Conservation (phyloP, 208 protist genomes). For the Trypanosoma boissoni region DNA sequence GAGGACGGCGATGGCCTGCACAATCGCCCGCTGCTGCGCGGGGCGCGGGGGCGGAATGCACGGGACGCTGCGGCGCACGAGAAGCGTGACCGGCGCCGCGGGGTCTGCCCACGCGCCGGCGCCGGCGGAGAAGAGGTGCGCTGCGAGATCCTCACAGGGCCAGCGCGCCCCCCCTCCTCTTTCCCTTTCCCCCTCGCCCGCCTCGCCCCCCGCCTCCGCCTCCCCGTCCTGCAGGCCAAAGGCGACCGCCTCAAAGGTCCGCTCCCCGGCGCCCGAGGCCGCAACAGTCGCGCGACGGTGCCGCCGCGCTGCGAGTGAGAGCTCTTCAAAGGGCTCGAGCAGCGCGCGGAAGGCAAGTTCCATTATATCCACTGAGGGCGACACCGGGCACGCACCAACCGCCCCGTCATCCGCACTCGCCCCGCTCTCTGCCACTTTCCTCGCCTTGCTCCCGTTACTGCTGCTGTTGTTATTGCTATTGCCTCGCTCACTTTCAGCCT, state of each 20-base stretch:
- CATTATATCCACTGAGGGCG: slow-evolving; percentile 14
- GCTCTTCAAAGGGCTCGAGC: slow-evolving; percentile 20
- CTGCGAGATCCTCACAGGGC: slow-evolving; percentile 22
- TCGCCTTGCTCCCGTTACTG: background rate
- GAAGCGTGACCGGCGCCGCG: slow-evolving; percentile 18
- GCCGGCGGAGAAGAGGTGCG: slow-evolving; percentile 20
- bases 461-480: slow-evolving; percentile 1
- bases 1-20: slow-evolving; percentile 24
- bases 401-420: background rate
- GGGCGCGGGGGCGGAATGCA: slow-evolving; percentile 16
- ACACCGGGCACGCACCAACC: background rate
- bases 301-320: slow-evolving; percentile 6
- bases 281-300: slow-evolving; percentile 1
- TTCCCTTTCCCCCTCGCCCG: too few species aligned
- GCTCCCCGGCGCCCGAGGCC: background rate
- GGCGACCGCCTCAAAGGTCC: slow-evolving; percentile 6
- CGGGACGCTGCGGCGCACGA: slow-evolving; percentile 26
- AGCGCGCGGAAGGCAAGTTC: slow-evolving; percentile 11
- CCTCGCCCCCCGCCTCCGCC: background rate
- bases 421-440: background rate
- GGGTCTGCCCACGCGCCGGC: slow-evolving; percentile 17
- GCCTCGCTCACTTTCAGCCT: background rate
- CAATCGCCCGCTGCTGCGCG: slow-evolving; percentile 16
- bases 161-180: background rate
- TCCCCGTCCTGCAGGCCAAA: slow-evolving; percentile 14